Conservation (phyloP, 163 green algal genomes). For the Scenedesmus sp. region DNA sequence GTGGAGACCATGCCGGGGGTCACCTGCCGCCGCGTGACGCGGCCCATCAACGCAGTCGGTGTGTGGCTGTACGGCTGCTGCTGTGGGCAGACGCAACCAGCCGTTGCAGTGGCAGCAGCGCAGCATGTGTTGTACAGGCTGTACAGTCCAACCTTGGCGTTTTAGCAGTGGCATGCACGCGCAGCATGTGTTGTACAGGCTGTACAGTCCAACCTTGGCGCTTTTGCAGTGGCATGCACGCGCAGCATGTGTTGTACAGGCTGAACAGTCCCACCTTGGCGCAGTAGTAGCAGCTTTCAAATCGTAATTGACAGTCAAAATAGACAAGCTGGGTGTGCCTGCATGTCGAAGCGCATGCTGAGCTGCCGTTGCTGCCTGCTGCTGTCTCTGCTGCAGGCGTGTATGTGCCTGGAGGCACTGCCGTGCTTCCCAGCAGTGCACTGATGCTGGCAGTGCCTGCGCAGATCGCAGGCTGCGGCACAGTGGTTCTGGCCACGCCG, state of each 20-base stretch:
- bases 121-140: too few relatives aligned
- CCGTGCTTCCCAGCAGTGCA: conserved; percentile 92
- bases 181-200: too few relatives aligned
- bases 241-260: too few relatives aligned
- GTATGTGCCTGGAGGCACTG: conserved; percentile 98
- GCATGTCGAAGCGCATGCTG: not conserved
- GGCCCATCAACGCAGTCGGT: conserved; percentile 79
- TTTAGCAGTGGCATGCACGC: conserved; percentile 65
- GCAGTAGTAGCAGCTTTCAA: too few relatives aligned
- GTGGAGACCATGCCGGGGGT: conserved; percentile 99
- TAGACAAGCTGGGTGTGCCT: not conserved
- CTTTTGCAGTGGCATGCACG: conserved; percentile 68
- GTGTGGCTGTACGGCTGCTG: not conserved
- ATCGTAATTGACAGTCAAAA: too few relatives aligned
- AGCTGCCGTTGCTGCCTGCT: not conserved
- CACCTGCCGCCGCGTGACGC: conserved; percentile 84
- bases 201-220: too few relatives aligned
- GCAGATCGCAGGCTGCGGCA: conserved; percentile 91
- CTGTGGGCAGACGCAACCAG: not conserved
- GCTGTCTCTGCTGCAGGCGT: conserved; percentile 68
- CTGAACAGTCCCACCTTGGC: too few relatives aligned
- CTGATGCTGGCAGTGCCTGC: conserved; percentile 98
- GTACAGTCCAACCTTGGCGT: too few relatives aligned
- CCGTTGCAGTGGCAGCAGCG: conserved; percentile 66
- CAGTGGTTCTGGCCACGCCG: conserved; percentile 96